A percentile compares a stretch with the other conserved stretches of the same genome.
These are phyloP conservation scores for Cyphellophora attinorum DNA, from an alignment of 2,329 filamentous ascomycete genomes.

Conservation along the genomic window DNA sequence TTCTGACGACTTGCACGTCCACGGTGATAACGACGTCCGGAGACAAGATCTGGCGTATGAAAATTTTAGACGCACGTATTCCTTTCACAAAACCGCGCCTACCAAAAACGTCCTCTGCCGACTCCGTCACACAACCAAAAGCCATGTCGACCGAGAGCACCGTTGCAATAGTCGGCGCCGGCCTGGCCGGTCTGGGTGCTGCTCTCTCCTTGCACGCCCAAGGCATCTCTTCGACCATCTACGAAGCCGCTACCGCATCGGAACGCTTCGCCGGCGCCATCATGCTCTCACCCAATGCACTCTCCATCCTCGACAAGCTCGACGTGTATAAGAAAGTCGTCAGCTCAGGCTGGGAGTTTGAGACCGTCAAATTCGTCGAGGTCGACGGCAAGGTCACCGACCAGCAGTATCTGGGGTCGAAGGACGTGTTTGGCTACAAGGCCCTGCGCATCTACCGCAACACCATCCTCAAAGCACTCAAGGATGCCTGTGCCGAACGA, in stretches of 20 bases:
- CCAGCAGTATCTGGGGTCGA: slow-evolving; percentile 10
- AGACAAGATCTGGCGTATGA: no score
- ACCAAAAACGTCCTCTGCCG: no score
- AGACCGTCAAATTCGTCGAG: slow-evolving; percentile 39
- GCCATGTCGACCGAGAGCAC: no score
- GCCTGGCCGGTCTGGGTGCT: slow-evolving; percentile 43
- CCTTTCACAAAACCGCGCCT: no score
- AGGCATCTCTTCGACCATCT: slow-evolving; percentile 41
- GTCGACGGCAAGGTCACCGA: slow-evolving; percentile 25
- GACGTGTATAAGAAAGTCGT: slow-evolving; percentile 39
- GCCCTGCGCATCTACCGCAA: slow-evolving; percentile 46
- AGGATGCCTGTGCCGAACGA: slow-evolving; percentile 29
- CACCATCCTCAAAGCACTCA: slow-evolving; percentile 41
- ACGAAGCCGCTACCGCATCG: slow-evolving; percentile 38
- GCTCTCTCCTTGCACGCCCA: slow-evolving; percentile 45
- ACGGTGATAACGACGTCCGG: no score
- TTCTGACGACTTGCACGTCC: no score
- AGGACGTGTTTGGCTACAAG: slow-evolving; percentile 41
- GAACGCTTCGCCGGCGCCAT: slow-evolving; percentile 45
- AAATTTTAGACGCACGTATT: no score
- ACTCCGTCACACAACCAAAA: no score
- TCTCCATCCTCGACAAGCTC: slow-evolving; percentile 43
- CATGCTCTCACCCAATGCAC: slow-evolving; percentile 51
- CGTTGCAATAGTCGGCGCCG: slow-evolving; percentile 39
- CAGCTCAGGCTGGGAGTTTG: slow-evolving; percentile 41